phyloP scores from a whole-genome alignment of 2,329 filamentous ascomycete species.

The Cladosporium sp. region DNA sequence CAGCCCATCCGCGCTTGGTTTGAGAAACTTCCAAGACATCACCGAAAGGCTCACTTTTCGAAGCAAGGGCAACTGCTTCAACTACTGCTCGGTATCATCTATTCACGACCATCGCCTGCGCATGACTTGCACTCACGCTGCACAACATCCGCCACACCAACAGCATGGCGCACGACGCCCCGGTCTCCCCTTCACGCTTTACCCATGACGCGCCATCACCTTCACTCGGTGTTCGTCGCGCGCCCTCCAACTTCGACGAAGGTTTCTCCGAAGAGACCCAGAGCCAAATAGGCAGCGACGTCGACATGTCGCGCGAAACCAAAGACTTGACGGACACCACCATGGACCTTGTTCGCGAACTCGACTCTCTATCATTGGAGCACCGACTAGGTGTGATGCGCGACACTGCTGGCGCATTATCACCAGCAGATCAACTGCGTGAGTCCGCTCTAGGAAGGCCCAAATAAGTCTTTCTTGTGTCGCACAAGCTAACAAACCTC shows the following conservation, averaged over 20 bases:
- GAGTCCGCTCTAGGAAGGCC: neutral
- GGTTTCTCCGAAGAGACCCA: constrained; percentile 73
- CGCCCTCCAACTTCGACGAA: constrained; percentile 56
- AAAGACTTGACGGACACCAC: constrained; percentile 11
- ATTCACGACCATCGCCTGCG: constrained; percentile 1
- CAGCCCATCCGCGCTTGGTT: no score
- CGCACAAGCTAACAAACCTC: neutral
- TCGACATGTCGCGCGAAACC: constrained; percentile 22
- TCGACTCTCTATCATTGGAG: constrained; percentile 10
- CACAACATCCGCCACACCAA: constrained; percentile 11
- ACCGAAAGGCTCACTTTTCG: neutral
- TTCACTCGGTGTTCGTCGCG: constrained; percentile 18
- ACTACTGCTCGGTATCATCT: neutral
- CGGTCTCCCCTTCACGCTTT: constrained; percentile 5
- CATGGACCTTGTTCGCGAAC: constrained; percentile 4
- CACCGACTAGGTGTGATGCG: constrained; percentile 10
- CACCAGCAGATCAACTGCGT: constrained; percentile 16
- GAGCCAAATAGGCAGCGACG: constrained; percentile 43
- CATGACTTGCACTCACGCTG: constrained; percentile 7
- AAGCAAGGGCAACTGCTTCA: constrained; percentile 1
- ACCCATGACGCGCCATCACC: constrained; percentile 12
- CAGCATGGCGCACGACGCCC: constrained; percentile 5
- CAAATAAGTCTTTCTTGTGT: neutral
- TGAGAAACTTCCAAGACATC: neutral
- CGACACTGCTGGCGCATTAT: constrained; percentile 11